Conservation (phyloP, 2,329 filamentous ascomycete genomes). For the Aspergillus fumigatiaffinis region DNA sequence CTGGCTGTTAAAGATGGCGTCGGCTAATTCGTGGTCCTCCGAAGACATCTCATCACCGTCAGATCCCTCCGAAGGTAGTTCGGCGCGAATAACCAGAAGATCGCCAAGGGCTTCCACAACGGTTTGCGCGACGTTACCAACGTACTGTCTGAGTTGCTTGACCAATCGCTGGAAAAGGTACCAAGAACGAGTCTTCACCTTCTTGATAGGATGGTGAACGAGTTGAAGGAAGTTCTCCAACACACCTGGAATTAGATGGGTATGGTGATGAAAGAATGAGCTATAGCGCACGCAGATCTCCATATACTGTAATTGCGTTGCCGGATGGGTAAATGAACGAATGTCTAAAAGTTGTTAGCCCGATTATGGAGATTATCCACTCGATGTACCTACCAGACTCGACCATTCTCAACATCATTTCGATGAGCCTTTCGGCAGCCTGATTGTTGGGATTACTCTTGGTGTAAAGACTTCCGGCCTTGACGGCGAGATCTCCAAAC, state of each 20-base stretch:
- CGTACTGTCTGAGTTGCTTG: conserved; percentile 76
- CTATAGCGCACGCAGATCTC: conserved; percentile 95
- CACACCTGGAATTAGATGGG: conserved; percentile 75
- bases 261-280: conserved; percentile 83
- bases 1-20: conserved; percentile 86
- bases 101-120: conserved; percentile 88
- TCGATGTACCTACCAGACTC: conserved; percentile 65
- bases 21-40: conserved; percentile 84
- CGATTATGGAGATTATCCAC: neutral
- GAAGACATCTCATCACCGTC: conserved; percentile 92
- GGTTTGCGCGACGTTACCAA: conserved; percentile 85
- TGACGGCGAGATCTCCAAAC: conserved; percentile 91
- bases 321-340: conserved; percentile 80
- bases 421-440: conserved; percentile 75
- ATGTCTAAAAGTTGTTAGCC: conserved; percentile 56
- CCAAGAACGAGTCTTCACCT: conserved; percentile 89
- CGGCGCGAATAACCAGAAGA: conserved; percentile 83
- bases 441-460: conserved; percentile 78
- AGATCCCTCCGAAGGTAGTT: conserved; percentile 71
- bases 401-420: conserved; percentile 95
- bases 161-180: conserved; percentile 93
- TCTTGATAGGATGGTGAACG: conserved; percentile 81
- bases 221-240: conserved; percentile 88
- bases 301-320: conserved; percentile 95
- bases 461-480: conserved; percentile 76